Evolutionary conservation across 768 basidiomycete genomes (phyloP), one percentile per base, ranked within the genome.

Genomic region (Suillus paluster): DNA sequence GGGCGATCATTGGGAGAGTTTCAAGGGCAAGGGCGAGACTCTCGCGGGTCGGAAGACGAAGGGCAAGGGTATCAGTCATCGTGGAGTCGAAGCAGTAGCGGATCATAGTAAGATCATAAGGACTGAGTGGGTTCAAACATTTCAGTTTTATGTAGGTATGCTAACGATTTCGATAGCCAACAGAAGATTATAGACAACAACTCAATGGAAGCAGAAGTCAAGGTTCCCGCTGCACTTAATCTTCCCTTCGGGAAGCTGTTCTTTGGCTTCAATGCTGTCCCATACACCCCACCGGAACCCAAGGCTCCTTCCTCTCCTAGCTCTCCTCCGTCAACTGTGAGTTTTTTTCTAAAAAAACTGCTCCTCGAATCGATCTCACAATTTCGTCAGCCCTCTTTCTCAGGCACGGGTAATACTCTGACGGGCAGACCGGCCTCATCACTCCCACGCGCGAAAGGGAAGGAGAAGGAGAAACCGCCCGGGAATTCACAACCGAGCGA

Each of bases 1-100:
- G 42, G 91, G 91, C 15, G 90, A 92, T 67, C 84, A 88, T 57
- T 94, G 93, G 91, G 97, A 99, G 75, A 94, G 90, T 64, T 99
- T 99, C 81, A 97, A 93, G 70, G 97, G 97, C 25, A 90, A 88
- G 65, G 97, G 97, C 27, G 91, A 97, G 76, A 95, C 95, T 3
- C 77, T 99, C 5, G 84, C 81, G 38, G 97, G 97, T 10, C 84
- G 96, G 66, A 92, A 90, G 79, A 96, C 97, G 39, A 99, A 95
- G 76, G 97, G 97, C 34, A 96, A 94, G 70, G 97, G 97, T 1
- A 87, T 95, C 66, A 89, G 86, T 66, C 89, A 90, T 66, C 87
- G 93, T 59, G 89, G 91, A 70, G 86, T 86, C 7, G 94, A 98
- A 69, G 84, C 88, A 54, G 88, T 94, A 9, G 78, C 90, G 10